phyloP scores from a whole-genome alignment of 176 grass and related monocot species.

The Eremochloa ophiuroides region DNA sequence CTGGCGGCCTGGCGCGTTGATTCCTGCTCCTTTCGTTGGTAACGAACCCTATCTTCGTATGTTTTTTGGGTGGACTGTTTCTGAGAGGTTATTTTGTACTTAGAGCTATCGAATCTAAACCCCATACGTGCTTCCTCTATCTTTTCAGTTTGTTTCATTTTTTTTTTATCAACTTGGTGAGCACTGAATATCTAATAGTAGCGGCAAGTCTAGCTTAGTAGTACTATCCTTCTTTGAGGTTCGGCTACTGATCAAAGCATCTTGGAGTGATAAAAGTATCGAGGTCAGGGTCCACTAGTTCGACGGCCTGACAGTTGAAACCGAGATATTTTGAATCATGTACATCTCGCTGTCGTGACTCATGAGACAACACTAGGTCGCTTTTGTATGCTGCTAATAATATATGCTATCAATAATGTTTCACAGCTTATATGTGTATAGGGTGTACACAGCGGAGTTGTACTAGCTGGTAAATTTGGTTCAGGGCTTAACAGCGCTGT shows the following conservation, averaged over 20 bases:
- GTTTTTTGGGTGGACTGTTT: background rate
- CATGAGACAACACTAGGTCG: background rate
- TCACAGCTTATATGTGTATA: background rate
- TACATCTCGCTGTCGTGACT: background rate
- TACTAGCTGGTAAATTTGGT: background rate
- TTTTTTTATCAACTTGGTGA: background rate
- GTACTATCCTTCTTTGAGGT: background rate
- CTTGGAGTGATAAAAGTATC: background rate
- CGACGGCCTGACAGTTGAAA: background rate
- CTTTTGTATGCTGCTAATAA: background rate
- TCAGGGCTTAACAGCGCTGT: background rate
- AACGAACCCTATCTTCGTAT: background rate
- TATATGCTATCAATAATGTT: background rate
- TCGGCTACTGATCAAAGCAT: background rate
- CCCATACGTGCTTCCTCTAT: background rate
- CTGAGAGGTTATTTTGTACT: background rate
- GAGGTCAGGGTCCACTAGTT: background rate
- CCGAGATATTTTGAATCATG: conserved; percentile 2
- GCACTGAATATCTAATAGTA: background rate
- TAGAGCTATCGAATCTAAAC: background rate
- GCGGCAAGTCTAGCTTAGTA: background rate
- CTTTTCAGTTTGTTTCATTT: background rate
- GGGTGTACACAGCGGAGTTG: background rate
- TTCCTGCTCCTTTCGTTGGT: background rate
- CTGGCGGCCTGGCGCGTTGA: background rate